These are phyloP conservation scores for Talaromyces proteolyticus DNA, from an alignment of 495 filamentous ascomycete species.

Conservation along the genomic window DNA sequence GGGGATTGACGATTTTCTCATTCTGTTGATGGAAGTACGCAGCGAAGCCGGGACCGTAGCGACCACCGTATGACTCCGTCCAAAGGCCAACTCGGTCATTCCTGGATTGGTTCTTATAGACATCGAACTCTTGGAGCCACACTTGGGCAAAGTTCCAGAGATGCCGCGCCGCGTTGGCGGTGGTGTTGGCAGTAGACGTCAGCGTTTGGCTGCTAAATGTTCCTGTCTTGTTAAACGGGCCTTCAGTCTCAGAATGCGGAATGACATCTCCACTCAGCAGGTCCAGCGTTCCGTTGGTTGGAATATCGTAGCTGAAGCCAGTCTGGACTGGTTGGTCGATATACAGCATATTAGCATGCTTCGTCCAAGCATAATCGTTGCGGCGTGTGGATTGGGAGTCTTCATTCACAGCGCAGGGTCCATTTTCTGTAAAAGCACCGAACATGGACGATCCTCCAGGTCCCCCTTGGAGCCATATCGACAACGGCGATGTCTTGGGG, in stretches of 20 bases:
- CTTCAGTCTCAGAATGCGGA: background rate
- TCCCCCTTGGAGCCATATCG: background rate
- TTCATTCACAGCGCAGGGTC: conserved; percentile 14
- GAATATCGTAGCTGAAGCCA: conserved; percentile 1
- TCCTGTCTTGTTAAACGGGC: conserved; percentile 46
- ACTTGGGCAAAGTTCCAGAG: conserved; percentile 56
- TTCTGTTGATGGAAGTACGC: conserved; percentile 47
- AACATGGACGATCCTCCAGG: background rate
- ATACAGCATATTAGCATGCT: conserved; percentile 14
- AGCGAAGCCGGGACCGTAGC: conserved; percentile 47
- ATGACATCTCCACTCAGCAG: background rate
- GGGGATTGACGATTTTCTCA: conserved; percentile 28
- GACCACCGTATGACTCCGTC: conserved; percentile 48
- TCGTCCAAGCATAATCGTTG: conserved; percentile 18
- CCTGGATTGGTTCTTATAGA: too few relatives aligned
- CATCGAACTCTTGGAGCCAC: conserved; percentile 51
- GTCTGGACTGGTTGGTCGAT: conserved; percentile 12
- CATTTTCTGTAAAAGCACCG: conserved; percentile 8
- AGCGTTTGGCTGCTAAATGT: conserved; percentile 47
- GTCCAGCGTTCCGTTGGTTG: background rate
- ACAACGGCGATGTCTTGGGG: too few relatives aligned
- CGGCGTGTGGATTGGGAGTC: conserved; percentile 16
- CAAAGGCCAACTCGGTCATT: background rate
- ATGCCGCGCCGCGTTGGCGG: conserved; percentile 44
- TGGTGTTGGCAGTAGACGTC: conserved; percentile 42